These are phyloP conservation scores for Ophiocordyceps camponoti-saundersi DNA, from an alignment of 2,329 filamentous ascomycete genomes.

Conservation along the genomic window DNA sequence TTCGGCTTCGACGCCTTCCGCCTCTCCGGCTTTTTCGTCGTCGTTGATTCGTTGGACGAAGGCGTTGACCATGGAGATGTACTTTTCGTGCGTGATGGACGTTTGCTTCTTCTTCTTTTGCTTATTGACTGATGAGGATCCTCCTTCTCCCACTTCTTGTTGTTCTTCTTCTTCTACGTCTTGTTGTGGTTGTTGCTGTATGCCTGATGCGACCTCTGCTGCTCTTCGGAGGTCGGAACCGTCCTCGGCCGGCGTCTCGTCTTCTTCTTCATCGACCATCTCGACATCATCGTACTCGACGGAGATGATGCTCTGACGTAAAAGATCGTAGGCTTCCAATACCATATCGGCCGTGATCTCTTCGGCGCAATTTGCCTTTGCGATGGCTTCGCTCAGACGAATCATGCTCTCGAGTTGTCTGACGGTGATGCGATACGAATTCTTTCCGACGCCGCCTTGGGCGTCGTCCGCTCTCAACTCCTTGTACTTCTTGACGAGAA, in stretches of 20 bases:
- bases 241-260: constrained; percentile 17
- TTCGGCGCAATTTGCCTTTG: constrained; percentile 90
- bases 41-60: constrained; percentile 71
- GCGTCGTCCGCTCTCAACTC: constrained; percentile 86
- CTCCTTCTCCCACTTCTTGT: constrained; percentile 14
- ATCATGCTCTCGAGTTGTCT: constrained; percentile 93
- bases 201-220: constrained; percentile 22
- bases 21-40: constrained; percentile 53
- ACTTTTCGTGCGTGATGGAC: constrained; percentile 91
- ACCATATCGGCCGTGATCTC: constrained; percentile 78
- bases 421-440: constrained; percentile 95
- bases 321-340: constrained; percentile 75
- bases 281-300: constrained; percentile 97
- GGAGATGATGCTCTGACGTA: constrained; percentile 89
- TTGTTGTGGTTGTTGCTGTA: constrained; percentile 16
- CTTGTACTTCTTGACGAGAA: constrained; percentile 87
- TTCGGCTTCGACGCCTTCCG: constrained; percentile 69
- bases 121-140: neutral
- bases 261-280: constrained; percentile 53
- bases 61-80: constrained; percentile 75
- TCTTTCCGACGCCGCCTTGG: constrained; percentile 82
- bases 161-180: constrained; percentile 21
- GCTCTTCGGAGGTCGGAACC: constrained; percentile 25
- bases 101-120: constrained; percentile 43
- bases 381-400: constrained; percentile 89